phyloP scores from a whole-genome alignment of 495 filamentous ascomycete genomes.

The Aspergillus sclerotioniger region DNA sequence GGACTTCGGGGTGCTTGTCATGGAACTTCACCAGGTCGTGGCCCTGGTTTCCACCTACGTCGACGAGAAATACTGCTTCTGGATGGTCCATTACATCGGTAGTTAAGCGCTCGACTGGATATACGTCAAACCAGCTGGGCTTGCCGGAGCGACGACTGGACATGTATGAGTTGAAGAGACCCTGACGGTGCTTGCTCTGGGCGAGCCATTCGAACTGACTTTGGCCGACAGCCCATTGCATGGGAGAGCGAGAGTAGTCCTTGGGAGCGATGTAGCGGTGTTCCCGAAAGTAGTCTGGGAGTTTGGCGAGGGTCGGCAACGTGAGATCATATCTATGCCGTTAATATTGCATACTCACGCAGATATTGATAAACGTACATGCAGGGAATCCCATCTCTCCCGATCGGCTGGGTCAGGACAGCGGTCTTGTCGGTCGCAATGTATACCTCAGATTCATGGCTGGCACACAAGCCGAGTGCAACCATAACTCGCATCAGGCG shows the following conservation, averaged over 20 bases:
- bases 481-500: conserved; percentile 41
- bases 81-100: conserved; percentile 18
- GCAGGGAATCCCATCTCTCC: conserved; percentile 37
- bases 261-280: conserved; percentile 32
- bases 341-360: neutral
- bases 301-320: conserved; percentile 32
- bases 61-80: conserved; percentile 38
- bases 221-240: conserved; percentile 41
- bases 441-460: conserved; percentile 26
- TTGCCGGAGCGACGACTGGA: conserved; percentile 35
- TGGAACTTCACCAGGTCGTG: conserved; percentile 36
- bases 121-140: conserved; percentile 38
- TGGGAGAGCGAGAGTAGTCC: conserved; percentile 35
- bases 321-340: conserved; percentile 37
- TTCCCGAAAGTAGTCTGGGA: conserved; percentile 33
- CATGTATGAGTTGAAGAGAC: conserved; percentile 43
- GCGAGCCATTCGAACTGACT: conserved; percentile 45
- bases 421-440: conserved; percentile 31
- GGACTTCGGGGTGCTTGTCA: conserved; percentile 19
- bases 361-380: conserved; percentile 29
- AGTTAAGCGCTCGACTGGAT: conserved; percentile 29
- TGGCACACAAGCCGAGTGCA: conserved; percentile 33
- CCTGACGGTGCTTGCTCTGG: conserved; percentile 28
- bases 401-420: conserved; percentile 35
- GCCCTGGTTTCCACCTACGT: conserved; percentile 43